These are phyloP conservation scores for Serendipita sp. DNA, from an alignment of 768 basidiomycete species.

Conservation along the genomic window DNA sequence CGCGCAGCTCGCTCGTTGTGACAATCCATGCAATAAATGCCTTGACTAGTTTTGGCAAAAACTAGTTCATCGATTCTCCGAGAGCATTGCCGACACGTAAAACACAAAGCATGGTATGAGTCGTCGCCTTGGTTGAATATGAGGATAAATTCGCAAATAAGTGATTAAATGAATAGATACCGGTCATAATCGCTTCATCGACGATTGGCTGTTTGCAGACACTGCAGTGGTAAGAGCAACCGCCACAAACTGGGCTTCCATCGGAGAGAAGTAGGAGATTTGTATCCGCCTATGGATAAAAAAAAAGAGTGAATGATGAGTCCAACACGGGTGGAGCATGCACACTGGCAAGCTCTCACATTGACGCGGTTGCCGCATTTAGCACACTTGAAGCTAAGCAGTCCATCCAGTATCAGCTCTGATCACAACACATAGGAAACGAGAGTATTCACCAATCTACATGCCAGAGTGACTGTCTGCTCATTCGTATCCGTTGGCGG, in stretches of 20 bases:
- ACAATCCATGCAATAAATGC: conserved; percentile 98
- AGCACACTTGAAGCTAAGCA: conserved; percentile 69
- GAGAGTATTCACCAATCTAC: conserved; percentile 42
- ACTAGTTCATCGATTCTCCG: conserved; percentile 94
- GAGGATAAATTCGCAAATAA: not conserved
- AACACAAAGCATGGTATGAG: conserved; percentile 96
- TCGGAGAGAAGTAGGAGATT: conserved; percentile 94
- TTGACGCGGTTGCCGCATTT: conserved; percentile 85
- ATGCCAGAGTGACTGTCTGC: conserved; percentile 85
- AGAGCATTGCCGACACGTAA: conserved; percentile 92
- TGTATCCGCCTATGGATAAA: conserved; percentile 50
- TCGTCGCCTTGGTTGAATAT: conserved; percentile 49
- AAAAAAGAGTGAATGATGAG: not conserved
- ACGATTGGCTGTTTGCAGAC: conserved; percentile 88
- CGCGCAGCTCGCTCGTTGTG: conserved; percentile 95
- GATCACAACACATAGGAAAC: not conserved
- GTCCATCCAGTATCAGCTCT: conserved; percentile 12
- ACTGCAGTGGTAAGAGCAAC: conserved; percentile 91
- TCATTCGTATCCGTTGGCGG: not conserved
- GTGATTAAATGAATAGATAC: conserved; percentile 9
- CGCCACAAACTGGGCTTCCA: conserved; percentile 89
- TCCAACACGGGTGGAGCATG: conserved; percentile 14
- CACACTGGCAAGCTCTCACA: not conserved
- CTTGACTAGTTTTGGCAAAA: conserved; percentile 95
- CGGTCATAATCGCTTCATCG: conserved; percentile 99